A percentile compares a stretch with the other conserved stretches of the same genome.
phyloP scores from a whole-genome alignment of 352 stramenopile genomes.

The Pelagophyceae sp. region DNA sequence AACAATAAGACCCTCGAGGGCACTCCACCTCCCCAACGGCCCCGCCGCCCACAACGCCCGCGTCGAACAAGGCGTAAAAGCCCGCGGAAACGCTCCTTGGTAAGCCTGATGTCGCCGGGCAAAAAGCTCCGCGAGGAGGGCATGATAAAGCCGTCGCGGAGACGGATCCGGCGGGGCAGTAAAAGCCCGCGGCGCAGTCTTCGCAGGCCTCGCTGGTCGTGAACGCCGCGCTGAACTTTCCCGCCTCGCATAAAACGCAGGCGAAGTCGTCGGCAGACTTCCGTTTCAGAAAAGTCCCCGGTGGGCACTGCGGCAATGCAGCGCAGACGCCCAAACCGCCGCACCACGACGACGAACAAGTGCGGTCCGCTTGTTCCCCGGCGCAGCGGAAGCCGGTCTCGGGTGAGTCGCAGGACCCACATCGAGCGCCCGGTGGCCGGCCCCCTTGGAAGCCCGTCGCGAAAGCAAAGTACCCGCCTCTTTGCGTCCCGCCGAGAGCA shows the following conservation, averaged over 20 bases:
- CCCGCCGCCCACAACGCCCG: background rate
- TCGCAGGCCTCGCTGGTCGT: background rate
- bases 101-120: background rate
- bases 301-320: background rate
- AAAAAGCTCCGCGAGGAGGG: background rate
- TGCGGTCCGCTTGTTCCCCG: background rate
- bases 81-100: background rate
- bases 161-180: background rate
- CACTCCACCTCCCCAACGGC: background rate
- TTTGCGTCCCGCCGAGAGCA: background rate
- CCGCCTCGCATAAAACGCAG: background rate
- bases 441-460: background rate
- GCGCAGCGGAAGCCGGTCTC: background rate
- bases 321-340: background rate
- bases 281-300: background rate
- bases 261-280: background rate
- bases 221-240: background rate
- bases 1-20: background rate
- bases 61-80: background rate
- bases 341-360: background rate
- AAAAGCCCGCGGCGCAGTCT: conserved; percentile 6
- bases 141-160: background rate
- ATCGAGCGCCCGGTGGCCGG: background rate
- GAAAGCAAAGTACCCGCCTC: background rate
- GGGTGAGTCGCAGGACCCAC: conserved; percentile 5